phyloP scores from a whole-genome alignment of 345 rosid genomes.

The Mallotus nudiflorus region DNA sequence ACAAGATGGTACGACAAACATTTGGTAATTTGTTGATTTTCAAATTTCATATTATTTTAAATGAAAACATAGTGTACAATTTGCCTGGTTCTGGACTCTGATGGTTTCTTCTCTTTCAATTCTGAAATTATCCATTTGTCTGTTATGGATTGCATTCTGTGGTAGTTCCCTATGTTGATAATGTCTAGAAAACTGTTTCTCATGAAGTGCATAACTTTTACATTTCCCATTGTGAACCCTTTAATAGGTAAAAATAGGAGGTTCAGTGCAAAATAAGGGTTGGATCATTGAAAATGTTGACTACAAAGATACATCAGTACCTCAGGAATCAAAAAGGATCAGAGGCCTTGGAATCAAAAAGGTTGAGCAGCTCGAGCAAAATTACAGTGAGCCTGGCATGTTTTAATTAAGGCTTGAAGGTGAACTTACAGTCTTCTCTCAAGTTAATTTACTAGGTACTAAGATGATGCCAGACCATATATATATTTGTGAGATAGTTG shows the following conservation, averaged over 20 bases:
- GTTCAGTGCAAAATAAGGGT: constrained; percentile 69
- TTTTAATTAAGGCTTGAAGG: constrained; percentile 40
- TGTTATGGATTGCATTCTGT: background rate
- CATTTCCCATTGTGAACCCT: background rate
- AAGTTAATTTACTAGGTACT: background rate
- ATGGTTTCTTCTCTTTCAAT: background rate
- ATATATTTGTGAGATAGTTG: background rate
- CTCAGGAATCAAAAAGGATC: constrained; percentile 75
- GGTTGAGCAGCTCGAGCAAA: constrained; percentile 65
- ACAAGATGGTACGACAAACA: background rate
- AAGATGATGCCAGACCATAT: background rate
- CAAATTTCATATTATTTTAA: background rate
- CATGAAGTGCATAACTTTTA: background rate
- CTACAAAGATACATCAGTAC: constrained; percentile 60
- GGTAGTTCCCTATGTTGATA: background rate
- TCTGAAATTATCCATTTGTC: background rate
- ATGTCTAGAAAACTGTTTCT: background rate
- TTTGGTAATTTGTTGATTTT: background rate
- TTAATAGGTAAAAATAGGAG: constrained; percentile 65
- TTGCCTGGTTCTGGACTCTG: too few species aligned
- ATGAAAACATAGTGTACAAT: too few species aligned
- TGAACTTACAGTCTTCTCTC: background rate
- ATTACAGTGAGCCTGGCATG: constrained; percentile 51
- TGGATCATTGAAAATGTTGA: constrained; percentile 75
- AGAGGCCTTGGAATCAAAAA: constrained; percentile 78